These are phyloP conservation scores for Plasmodium yoelii DNA, from an alignment of 169 alveolate genomes.

Conservation along the genomic window DNA sequence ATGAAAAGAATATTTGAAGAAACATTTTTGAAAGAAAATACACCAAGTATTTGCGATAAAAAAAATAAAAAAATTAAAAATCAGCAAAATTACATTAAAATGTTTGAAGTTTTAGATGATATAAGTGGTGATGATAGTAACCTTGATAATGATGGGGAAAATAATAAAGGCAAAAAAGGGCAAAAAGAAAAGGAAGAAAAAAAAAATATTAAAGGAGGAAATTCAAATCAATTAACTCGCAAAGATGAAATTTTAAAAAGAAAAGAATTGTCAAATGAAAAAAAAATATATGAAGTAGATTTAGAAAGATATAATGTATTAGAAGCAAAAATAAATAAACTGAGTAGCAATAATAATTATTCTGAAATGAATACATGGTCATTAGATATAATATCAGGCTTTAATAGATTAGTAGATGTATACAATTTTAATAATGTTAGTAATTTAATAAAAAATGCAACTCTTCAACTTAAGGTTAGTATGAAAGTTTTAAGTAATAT, in stretches of 20 bases:
- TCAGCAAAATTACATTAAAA: constrained; percentile 3
- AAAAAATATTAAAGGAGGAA: constrained; percentile 13
- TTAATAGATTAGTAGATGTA: constrained; percentile 76
- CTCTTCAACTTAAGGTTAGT: constrained; percentile 60
- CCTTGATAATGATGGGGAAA: neutral
- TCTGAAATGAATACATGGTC: constrained; percentile 75
- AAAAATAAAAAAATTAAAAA: constrained; percentile 3
- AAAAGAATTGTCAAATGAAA: constrained; percentile 65
- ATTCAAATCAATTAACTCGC: constrained; percentile 23
- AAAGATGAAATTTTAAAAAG: constrained; percentile 74
- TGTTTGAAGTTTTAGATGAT: constrained; percentile 50
- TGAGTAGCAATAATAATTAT: constrained; percentile 60
- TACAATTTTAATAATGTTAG: constrained; percentile 67
- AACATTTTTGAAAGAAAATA: neutral
- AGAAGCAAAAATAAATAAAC: constrained; percentile 42
- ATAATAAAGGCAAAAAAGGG: constrained; percentile 22
- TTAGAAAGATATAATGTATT: constrained; percentile 53
- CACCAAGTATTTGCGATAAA: neutral
- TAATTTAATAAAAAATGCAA: constrained; percentile 54
- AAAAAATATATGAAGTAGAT: constrained; percentile 70
- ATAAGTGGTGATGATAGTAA: constrained; percentile 18
- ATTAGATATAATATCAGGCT: constrained; percentile 70
- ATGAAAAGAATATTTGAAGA: constrained; percentile 51
- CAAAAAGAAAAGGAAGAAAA: constrained; percentile 18
- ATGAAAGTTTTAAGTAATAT: constrained; percentile 47